A percentile compares a stretch with the other conserved stretches of the same genome.
These are phyloP conservation scores for Tetrahymena elliotti DNA, from an alignment of 73 alveolate genomes.

Conservation along the genomic window DNA sequence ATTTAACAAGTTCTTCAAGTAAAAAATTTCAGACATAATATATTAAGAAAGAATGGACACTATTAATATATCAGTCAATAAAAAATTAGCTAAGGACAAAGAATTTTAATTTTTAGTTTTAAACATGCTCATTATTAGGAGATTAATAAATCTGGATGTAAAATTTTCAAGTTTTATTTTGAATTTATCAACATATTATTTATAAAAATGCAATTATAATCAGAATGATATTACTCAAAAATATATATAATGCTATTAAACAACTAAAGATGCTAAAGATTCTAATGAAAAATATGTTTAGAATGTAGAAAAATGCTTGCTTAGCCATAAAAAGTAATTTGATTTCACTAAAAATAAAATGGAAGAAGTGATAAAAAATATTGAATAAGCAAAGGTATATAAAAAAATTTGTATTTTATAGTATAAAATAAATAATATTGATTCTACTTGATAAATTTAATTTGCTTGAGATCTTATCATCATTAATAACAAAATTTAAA, in stretches of 20 bases:
- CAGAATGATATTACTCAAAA: not conserved
- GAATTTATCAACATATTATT: not conserved
- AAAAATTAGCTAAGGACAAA: not conserved
- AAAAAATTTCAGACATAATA: not conserved
- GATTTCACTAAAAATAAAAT: not conserved
- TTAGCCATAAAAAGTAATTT: not conserved
- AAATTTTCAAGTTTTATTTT: not conserved
- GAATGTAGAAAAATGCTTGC: not conserved
- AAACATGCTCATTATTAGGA: not conserved
- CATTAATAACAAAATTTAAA: not conserved
- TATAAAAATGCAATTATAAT: not conserved
- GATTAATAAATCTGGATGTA: not conserved
- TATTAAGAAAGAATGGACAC: not conserved
- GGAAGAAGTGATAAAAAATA: not conserved
- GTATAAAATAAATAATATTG: not conserved
- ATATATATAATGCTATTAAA: not conserved
- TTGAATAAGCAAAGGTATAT: not conserved
- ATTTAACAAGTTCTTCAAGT: not conserved
- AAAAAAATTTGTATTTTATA: not conserved
- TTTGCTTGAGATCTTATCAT: not conserved
- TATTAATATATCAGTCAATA: not conserved
- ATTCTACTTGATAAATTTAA: not conserved
- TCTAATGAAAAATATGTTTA: not conserved
- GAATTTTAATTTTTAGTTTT: not conserved
- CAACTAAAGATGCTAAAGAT: not conserved